Conservation (phyloP, 495 filamentous ascomycete species). For the Penicillium diatomitis region DNA sequence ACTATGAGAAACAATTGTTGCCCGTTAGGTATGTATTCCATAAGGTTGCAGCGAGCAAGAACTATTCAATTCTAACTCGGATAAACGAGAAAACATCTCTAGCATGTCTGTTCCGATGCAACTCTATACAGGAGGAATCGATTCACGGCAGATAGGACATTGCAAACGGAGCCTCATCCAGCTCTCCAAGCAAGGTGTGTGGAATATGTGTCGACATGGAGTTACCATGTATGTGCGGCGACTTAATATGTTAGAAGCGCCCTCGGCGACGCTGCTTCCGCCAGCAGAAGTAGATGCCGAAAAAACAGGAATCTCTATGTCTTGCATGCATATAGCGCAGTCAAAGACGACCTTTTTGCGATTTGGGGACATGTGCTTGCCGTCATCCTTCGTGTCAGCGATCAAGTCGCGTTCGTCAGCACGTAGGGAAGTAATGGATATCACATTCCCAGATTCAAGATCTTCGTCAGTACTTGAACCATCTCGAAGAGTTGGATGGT, state of each 20-base stretch:
- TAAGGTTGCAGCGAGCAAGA: no score
- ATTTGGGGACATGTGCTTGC: conserved; percentile 28
- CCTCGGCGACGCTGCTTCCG: conserved; percentile 43
- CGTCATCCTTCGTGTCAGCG: conserved; percentile 29
- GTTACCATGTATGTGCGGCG: conserved; percentile 91
- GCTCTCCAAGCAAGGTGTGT: conserved; percentile 84
- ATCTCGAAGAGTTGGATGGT: conserved; percentile 85
- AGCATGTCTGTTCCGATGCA: no score
- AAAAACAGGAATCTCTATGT: conserved; percentile 79
- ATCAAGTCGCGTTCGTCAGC: conserved; percentile 35
- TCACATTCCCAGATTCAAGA: conserved; percentile 55
- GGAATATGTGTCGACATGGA: conserved; percentile 92
- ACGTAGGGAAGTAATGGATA: conserved; percentile 59
- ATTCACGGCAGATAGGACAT: conserved; percentile 93
- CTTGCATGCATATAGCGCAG: conserved; percentile 91
- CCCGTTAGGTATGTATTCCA: no score
- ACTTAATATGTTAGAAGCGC: conserved; percentile 62
- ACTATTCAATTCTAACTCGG: no score
- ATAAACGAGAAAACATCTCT: no score
- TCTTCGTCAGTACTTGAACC: conserved; percentile 42
- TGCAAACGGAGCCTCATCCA: conserved; percentile 92
- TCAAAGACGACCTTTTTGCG: conserved; percentile 62
- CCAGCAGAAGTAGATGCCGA: conserved; percentile 41
- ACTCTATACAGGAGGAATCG: conserved; percentile 65
- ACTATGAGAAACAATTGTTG: no score